Evolutionary conservation across 23 red algal genomes (phyloP).

Genomic region (Rhodosorus marinus): DNA sequence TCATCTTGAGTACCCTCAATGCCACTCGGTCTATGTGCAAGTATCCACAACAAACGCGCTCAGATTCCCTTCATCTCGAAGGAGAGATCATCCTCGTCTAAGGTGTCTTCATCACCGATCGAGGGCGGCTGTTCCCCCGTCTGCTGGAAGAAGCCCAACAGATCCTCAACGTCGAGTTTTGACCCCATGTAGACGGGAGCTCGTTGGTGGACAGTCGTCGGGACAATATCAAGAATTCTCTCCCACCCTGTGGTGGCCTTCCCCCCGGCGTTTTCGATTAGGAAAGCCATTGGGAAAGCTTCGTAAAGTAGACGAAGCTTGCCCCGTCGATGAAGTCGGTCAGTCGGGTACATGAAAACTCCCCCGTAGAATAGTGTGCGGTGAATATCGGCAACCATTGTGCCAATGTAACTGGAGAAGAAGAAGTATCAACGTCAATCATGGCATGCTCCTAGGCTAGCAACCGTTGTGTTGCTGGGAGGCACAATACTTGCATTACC

Average conservation of each 20-base stretch:
- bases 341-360: conserved; percentile 23
- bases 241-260: conserved; percentile 45
- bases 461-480: no score
- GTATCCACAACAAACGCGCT: no score
- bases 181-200: conserved; percentile 72
- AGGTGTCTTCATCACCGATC: no score
- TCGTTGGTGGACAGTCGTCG: conserved; percentile 53
- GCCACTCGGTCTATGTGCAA: no score
- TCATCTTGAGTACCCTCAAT: no score
- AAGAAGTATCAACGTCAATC: background rate
- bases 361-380: conserved; percentile 74
- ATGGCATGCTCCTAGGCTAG: background rate
- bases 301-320: conserved; percentile 85
- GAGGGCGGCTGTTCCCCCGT: no score
- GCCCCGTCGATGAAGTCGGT: no score
- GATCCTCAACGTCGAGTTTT: conserved; percentile 63
- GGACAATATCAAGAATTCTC: conserved; percentile 62
- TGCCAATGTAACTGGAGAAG: conserved; percentile 63
- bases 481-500: no score
- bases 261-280: conserved; percentile 72
- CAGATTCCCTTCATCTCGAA: no score
- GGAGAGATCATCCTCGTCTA: no score
- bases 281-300: conserved; percentile 76
- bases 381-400: conserved; percentile 95
- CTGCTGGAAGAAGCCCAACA: no score